Evolutionary conservation across 306 rosid genomes (phyloP).

Genomic region (Cajanus cajan): DNA sequence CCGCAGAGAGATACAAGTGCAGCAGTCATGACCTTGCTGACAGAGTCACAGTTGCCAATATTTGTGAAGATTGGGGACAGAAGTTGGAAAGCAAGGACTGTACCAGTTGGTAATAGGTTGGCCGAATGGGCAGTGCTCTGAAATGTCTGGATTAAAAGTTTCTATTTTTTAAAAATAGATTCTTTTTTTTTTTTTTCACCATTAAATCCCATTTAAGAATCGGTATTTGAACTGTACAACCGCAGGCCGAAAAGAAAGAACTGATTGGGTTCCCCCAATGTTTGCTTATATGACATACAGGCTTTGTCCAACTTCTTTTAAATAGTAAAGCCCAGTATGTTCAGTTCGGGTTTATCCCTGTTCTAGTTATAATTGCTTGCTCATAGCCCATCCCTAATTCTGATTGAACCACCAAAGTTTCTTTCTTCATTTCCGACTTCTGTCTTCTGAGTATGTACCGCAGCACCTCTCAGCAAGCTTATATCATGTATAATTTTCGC

Average conservation of each 20-base stretch:
- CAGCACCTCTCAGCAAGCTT: background rate
- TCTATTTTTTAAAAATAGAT: background rate
- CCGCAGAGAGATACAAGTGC: slow-evolving; percentile 54
- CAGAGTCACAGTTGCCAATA: slow-evolving; percentile 62
- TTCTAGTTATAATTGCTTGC: too few relatives aligned
- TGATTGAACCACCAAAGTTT: background rate
- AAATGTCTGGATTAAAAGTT: slow-evolving; percentile 48
- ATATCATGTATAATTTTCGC: too few relatives aligned
- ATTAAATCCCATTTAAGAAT: background rate
- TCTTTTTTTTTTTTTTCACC: background rate
- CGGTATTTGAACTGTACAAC: background rate
- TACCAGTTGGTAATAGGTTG: slow-evolving; percentile 84
- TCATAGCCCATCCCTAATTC: too few relatives aligned
- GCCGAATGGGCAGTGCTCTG: slow-evolving; percentile 82
- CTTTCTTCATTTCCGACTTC: background rate
- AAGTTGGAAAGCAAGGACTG: slow-evolving; percentile 86
- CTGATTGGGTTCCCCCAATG: background rate
- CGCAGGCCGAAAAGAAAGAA: too few relatives aligned
- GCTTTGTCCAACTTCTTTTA: background rate
- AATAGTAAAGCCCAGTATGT: background rate
- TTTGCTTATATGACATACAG: background rate
- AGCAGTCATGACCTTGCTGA: slow-evolving; percentile 49
- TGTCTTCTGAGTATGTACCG: background rate
- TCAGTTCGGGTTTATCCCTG: background rate
- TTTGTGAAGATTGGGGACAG: slow-evolving; percentile 75